These are phyloP conservation scores for Allium fistulosum DNA, from an alignment of 106 monocot genomes.

Conservation along the genomic window DNA sequence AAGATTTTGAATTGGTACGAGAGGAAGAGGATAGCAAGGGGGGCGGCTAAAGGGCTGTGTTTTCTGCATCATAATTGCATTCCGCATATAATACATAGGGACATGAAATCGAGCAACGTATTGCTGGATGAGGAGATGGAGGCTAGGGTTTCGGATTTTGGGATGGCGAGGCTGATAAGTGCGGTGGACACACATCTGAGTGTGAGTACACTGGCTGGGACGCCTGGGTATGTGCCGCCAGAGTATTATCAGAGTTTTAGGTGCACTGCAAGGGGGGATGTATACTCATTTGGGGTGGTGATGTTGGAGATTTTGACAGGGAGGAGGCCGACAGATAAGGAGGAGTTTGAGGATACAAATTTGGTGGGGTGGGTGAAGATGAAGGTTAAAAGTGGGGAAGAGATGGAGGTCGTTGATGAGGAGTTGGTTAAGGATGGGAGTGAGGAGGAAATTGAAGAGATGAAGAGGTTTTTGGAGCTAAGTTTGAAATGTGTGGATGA, in stretches of 20 bases:
- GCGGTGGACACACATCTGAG: constrained; percentile 80
- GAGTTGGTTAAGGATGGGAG: constrained; percentile 10
- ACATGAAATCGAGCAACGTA: constrained; percentile 91
- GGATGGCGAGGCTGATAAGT: constrained; percentile 80
- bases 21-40: constrained; percentile 53
- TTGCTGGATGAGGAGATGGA: constrained; percentile 65
- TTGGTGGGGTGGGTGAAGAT: constrained; percentile 76
- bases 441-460: constrained; percentile 13
- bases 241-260: constrained; percentile 91
- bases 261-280: constrained; percentile 70
- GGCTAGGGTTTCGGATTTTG: constrained; percentile 75
- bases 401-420: constrained; percentile 53
- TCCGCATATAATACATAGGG: constrained; percentile 78
- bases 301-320: constrained; percentile 69
- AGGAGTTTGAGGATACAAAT: constrained; percentile 77
- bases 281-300: constrained; percentile 80
- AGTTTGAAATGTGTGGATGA: constrained; percentile 73
- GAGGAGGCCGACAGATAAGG: constrained; percentile 62
- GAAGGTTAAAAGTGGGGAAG: constrained; percentile 37
- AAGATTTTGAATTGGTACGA: constrained; percentile 37
- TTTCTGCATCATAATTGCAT: constrained; percentile 89
- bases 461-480: constrained; percentile 55
- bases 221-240: constrained; percentile 78
- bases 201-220: constrained; percentile 76
- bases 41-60: constrained; percentile 69